Base-by-base conservation (phyloP, 257 asterid species). In the Rhazya stricta region DNA sequence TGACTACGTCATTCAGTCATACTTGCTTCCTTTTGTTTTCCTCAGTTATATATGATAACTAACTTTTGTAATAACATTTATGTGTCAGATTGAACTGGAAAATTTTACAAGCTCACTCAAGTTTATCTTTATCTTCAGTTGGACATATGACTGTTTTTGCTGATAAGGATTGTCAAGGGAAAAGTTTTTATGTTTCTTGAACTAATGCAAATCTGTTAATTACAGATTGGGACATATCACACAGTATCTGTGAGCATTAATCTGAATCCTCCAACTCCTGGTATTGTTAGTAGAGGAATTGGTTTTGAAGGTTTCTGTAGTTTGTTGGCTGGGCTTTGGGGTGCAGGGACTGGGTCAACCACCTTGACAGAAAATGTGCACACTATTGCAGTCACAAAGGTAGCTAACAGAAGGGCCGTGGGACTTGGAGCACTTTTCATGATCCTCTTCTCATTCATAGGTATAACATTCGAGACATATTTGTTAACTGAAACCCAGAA, bases 221-320 rank as follows among this genome's bases (percentile, higher is more conserved):
- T 56, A 71, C 85, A 92, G 99, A 81, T 95, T n/a, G 98, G 96
- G 71, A 89, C 96, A 1, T 95, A 92, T 81, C 99, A 92, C 87
- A 86, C 88, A 16, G 85, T 86, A 30, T 88, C 99, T 50, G 75
- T 88, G 81, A 84, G 77, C 77, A 86, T 92, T 76, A 86, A 84
- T 68, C 74, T 89, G 73, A 87, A 83, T 84, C 88, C 98, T 84
- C 99, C 99, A 29, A 89, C 92, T 19, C 94, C 96, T 41, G 91
- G 94, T 68, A 75, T 89, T 79, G 99, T 95, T 77, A 91, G 98
- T 77, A 78, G 99, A 82, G 99, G 97, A 66, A 92, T 91, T 51
- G 99, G 94, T 29, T 61, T 91, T 74, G 99, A 95, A 79, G 99
- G 99, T 54, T 92, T 95, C 81, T 95, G 97, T 87, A 88, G 99